Evolutionary conservation across 2,329 filamentous ascomycete genomes (phyloP), one percentile per base, ranked within the genome.

Genomic region (Aspergillus ochraceoroseus): DNA sequence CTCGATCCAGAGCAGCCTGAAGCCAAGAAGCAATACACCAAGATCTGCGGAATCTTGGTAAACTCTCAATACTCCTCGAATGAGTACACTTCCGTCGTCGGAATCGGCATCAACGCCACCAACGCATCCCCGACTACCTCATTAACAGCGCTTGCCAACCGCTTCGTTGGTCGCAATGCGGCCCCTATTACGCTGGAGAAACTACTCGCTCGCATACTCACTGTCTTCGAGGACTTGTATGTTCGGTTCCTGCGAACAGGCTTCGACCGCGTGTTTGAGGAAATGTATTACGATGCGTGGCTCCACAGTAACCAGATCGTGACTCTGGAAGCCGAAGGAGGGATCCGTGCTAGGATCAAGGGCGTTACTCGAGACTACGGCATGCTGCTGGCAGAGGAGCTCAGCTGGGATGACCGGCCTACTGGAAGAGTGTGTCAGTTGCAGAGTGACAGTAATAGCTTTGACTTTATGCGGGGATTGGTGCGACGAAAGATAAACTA

Each of bases 391-490:
- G 92, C 83, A 0, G 86, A 95, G 64, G 89, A 96, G 71, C 64
- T 94, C 38, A 82, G 81, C 2, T 77, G 73, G 62, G 76, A 83
- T 43, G 87, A 87, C 48, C 72, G 81, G 38, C 70, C 74, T 2
- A 95, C 86, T 0, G 89, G 90, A 0, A 85, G 77, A 65, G 71
- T 83, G 34, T 90, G 85, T 77, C 79, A 83, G 54, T 66, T 98
- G 66, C 89, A 95, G 71, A 95, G 88, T 63, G 92, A 98, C 64
- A 87, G 89, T 61, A 98, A 98, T 59, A 95, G 89, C 63, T 98
- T 98, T 70, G 92, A 98, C 66, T 98, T 95, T 63, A 94, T 95
- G 69, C 86, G 79, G 59, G 92, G 92, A 0, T 59, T 98, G 55
- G 70, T 98, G 13, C 87, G 80, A 70, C 77, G 83, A 56, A 96